Conservation (phyloP, 2,329 filamentous ascomycete genomes). For the Apiospora malaysiana region DNA sequence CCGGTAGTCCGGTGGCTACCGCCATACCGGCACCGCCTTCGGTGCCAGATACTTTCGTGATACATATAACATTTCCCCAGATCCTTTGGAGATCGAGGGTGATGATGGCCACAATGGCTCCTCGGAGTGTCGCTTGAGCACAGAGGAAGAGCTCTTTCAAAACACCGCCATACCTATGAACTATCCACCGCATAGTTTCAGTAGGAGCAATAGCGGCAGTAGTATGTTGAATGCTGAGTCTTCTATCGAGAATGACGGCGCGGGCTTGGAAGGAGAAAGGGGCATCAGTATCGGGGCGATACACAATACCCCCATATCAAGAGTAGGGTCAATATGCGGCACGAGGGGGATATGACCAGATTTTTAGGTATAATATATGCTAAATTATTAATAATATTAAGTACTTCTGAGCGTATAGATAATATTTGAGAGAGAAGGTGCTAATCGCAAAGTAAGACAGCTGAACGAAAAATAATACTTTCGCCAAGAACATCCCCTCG, state of each 20-base stretch:
- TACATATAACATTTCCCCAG: too few species aligned
- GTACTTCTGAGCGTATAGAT: too few species aligned
- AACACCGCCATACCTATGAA: neutral
- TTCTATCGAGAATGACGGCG: neutral
- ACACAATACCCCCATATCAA: neutral
- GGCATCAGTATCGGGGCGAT: neutral
- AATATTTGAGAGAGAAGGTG: too few species aligned
- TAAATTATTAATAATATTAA: too few species aligned
- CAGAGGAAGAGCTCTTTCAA: neutral
- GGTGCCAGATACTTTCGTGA: neutral
- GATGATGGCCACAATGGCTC: neutral
- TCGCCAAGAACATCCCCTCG: too few species aligned
- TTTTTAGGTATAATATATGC: too few species aligned
- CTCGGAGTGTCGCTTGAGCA: neutral
- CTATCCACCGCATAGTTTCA: neutral
- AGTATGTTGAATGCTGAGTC: neutral
- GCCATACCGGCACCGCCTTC: constrained; percentile 17
- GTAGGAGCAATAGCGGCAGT: neutral
- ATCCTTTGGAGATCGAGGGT: too few species aligned
- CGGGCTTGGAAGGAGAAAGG: neutral
- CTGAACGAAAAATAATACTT: too few species aligned
- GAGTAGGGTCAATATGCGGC: neutral
- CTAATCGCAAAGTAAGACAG: too few species aligned
- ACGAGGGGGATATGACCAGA: neutral
- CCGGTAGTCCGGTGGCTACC: neutral